Evolutionary conservation across 176 grass and related monocot species (phyloP), one percentile per base, ranked within the genome.

Genomic region (Microstegium vimineum): DNA sequence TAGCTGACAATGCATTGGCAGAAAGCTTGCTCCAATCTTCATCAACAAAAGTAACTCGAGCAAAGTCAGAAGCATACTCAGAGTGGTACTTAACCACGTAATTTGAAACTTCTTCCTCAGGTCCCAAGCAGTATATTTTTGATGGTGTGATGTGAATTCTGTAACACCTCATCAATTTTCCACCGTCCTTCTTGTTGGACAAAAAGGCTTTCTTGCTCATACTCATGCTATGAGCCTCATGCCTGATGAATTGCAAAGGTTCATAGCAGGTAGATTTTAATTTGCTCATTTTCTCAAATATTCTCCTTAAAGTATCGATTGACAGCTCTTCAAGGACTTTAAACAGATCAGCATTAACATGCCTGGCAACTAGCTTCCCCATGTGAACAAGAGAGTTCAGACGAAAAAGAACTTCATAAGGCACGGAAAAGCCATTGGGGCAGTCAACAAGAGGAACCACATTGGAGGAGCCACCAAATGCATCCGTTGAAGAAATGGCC

Each of bases 1-100:
- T 89, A 37, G 78, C 62, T 56, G 96, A 98, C 60, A 98, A 80
- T 89, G 93, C 80, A 86, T 77, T 90, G 67, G 84, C 69, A 41
- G 93, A 82, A 79, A 98, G 90, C 85, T 98, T 95, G 71, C 86
- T 89, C 95, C 95, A 95, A 79, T 98, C 92, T 87, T 98, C 93
- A 36, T 98, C 96, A 61, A 95, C 93, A 88, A 98, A 98, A 49
- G 92, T 84, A 88, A 98, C 93, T 86, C 93, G 95, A 87, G 83
- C 81, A 82, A 98, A 98, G 75, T 98, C 93, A 89, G 92, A 90
- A 75, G 93, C 85, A 91, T 90, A 75, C 41, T 79, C 33, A 61
- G 85, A 82, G 75, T 90, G 89, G 66, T 88, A 54, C 36, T 90
- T 90, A 80, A 98, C 88, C 45, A 98, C 89, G 70, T 98, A 98